Evolutionary conservation across 2,329 filamentous ascomycete genomes (phyloP).

Genomic region (Pseudopyricularia javanii): DNA sequence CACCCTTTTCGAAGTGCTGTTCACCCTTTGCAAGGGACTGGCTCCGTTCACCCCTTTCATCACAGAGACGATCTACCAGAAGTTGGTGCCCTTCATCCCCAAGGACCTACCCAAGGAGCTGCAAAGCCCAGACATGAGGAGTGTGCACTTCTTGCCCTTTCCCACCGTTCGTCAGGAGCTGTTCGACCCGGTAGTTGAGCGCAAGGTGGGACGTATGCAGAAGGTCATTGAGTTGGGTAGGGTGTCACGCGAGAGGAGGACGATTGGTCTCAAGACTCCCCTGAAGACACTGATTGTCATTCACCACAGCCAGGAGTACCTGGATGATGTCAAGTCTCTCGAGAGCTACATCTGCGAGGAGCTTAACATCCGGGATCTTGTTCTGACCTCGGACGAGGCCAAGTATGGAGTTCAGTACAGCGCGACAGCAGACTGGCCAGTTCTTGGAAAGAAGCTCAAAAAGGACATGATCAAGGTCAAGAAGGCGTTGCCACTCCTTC

Average conservation of each 20-base stretch:
- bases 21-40: constrained; percentile 74
- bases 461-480: constrained; percentile 88
- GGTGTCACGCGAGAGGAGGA: constrained; percentile 72
- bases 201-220: constrained; percentile 84
- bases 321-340: constrained; percentile 76
- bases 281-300: constrained; percentile 84
- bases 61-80: constrained; percentile 85
- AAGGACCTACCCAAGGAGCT: constrained; percentile 50
- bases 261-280: constrained; percentile 80
- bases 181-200: constrained; percentile 76
- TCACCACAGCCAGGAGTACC: constrained; percentile 68
- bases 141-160: constrained; percentile 86
- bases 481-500: constrained; percentile 71
- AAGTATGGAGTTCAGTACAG: constrained; percentile 90
- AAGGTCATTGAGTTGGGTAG: constrained; percentile 85
- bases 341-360: constrained; percentile 86
- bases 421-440: constrained; percentile 83
- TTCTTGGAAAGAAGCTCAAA: constrained; percentile 92
- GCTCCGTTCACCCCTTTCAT: constrained; percentile 95
- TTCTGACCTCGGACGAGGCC: constrained; percentile 75
- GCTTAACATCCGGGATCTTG: constrained; percentile 75
- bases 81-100: constrained; percentile 71
- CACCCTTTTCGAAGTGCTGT: constrained; percentile 87
- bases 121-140: constrained; percentile 60
- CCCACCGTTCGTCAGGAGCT: constrained; percentile 80